These are phyloP conservation scores for Magnaporthiopsis poae DNA, from an alignment of 2,329 filamentous ascomycete genomes.

Conservation along the genomic window DNA sequence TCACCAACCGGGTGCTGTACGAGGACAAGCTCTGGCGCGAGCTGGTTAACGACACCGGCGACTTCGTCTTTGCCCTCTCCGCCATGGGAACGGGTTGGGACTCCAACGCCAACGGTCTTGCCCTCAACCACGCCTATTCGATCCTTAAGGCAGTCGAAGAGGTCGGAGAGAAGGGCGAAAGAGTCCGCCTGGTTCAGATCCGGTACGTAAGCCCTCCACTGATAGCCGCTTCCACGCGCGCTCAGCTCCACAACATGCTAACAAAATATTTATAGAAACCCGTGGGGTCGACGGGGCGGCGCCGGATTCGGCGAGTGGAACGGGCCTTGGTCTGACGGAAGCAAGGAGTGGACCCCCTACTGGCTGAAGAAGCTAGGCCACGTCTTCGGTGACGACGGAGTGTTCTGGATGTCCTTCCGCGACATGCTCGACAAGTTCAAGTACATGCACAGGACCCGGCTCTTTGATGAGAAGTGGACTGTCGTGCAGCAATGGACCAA, in stretches of 20 bases:
- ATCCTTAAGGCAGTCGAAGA: conserved; percentile 38
- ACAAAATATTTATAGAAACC: conserved; percentile 44
- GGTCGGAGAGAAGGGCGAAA: conserved; percentile 29
- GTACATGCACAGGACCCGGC: conserved; percentile 34
- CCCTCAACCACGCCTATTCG: conserved; percentile 40
- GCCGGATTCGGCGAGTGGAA: conserved; percentile 50
- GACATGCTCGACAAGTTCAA: conserved; percentile 36
- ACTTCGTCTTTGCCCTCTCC: conserved; percentile 50
- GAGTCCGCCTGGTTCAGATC: conserved; percentile 31
- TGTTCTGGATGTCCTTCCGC: conserved; percentile 36
- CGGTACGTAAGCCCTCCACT: conserved; percentile 24
- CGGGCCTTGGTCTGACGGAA: conserved; percentile 64
- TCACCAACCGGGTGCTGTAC: conserved; percentile 48
- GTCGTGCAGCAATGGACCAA: conserved; percentile 35
- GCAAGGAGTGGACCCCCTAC: conserved; percentile 62
- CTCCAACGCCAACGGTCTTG: conserved; percentile 29
- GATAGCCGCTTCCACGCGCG: background rate
- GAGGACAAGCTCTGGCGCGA: conserved; percentile 64
- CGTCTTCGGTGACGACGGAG: conserved; percentile 58
- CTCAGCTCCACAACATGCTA: conserved; percentile 9
- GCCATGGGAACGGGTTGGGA: conserved; percentile 22
- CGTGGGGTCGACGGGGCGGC: conserved; percentile 52
- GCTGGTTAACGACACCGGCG: conserved; percentile 53
- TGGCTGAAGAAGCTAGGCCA: conserved; percentile 59
- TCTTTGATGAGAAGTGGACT: conserved; percentile 37